phyloP scores from a whole-genome alignment of 1,284 basidiomycete species.

The Pholiota adiposa region DNA sequence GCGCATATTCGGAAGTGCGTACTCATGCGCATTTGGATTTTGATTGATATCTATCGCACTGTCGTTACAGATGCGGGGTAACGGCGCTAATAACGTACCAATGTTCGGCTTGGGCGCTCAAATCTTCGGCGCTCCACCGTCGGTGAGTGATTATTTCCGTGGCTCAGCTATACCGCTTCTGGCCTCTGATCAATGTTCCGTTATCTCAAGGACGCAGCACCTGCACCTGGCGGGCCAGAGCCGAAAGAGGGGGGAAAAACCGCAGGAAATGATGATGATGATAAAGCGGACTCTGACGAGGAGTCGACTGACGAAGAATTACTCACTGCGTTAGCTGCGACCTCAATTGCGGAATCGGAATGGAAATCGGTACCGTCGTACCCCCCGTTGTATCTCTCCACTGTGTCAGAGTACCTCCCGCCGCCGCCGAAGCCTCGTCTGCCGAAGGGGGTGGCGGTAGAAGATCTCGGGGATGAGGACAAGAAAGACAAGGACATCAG shows the following conservation, averaged over 20 bases:
- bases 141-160: conserved; percentile 13
- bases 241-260: conserved; percentile 1
- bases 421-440: conserved; percentile 54
- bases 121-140: conserved; percentile 53
- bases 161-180: not conserved
- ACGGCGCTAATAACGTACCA: conserved; percentile 27
- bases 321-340: conserved; percentile 61
- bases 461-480: conserved; percentile 45
- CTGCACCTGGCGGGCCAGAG: not conserved
- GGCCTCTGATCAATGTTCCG: not conserved
- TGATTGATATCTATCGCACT: conserved; percentile 4
- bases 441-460: conserved; percentile 40
- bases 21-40: not conserved
- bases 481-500: conserved; percentile 39
- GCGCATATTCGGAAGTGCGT: not conserved
- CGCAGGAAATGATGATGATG: conserved; percentile 35
- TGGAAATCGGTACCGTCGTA: conserved; percentile 70
- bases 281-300: conserved; percentile 38
- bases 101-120: conserved; percentile 63
- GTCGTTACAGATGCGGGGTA: conserved; percentile 10
- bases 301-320: conserved; percentile 51
- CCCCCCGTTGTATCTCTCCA: conserved; percentile 73
- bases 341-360: conserved; percentile 58
- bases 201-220: not conserved
- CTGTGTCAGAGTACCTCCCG: conserved; percentile 68